phyloP scores from a whole-genome alignment of 2,329 filamentous ascomycete species.

The Capronia americana region DNA sequence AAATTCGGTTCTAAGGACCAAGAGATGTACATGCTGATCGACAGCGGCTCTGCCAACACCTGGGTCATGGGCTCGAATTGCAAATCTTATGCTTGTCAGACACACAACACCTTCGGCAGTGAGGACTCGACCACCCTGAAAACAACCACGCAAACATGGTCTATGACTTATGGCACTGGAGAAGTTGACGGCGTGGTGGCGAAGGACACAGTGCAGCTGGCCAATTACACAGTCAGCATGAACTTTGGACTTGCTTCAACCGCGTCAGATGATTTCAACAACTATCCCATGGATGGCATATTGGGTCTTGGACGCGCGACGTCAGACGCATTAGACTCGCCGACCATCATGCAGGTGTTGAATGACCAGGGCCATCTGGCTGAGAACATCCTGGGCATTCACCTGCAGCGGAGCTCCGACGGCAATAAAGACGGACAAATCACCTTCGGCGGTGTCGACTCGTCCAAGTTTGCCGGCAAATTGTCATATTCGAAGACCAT shows the following conservation, averaged over 20 bases:
- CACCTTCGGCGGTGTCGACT: constrained; percentile 75
- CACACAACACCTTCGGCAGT: constrained; percentile 73
- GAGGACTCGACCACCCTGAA: constrained; percentile 70
- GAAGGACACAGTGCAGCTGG: constrained; percentile 71
- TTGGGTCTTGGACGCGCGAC: constrained; percentile 74
- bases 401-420: constrained; percentile 71
- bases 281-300: constrained; percentile 87
- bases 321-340: constrained; percentile 56
- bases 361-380: constrained; percentile 61
- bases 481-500: constrained; percentile 69
- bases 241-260: constrained; percentile 75
- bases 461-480: constrained; percentile 69
- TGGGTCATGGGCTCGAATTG: constrained; percentile 84
- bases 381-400: constrained; percentile 74
- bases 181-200: constrained; percentile 71
- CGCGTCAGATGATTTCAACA: constrained; percentile 75
- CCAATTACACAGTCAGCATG: constrained; percentile 67
- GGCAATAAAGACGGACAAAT: constrained; percentile 74
- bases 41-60: constrained; percentile 68
- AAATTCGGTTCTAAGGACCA: constrained; percentile 58
- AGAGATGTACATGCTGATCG: constrained; percentile 60
- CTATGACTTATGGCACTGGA: constrained; percentile 78
- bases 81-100: constrained; percentile 67
- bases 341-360: constrained; percentile 72
- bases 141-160: constrained; percentile 62